phyloP scores from a whole-genome alignment of 2,329 filamentous ascomycete species.

The Botrytis paeoniae region DNA sequence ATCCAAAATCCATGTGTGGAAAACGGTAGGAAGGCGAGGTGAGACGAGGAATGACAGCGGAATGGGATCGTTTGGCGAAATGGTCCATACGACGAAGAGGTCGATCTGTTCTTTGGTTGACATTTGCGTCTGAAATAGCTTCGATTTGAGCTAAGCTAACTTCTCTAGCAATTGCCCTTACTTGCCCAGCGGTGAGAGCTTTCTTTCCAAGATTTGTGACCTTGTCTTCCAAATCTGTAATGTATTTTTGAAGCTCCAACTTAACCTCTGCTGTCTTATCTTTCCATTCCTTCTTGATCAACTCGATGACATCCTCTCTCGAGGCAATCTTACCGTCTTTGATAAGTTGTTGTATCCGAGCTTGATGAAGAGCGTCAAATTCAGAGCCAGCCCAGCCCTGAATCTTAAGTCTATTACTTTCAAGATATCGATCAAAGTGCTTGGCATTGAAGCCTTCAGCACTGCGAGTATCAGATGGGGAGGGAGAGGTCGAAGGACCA shows the following conservation, averaged over 20 bases:
- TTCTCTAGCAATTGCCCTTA: conserved; percentile 25
- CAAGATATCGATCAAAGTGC: conserved; percentile 20
- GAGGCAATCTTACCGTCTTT: conserved; percentile 27
- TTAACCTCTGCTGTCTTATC: conserved; percentile 21
- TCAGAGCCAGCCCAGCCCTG: conserved; percentile 21
- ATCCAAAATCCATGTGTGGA: conserved; percentile 25
- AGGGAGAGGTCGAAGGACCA: neutral
- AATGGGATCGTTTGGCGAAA: conserved; percentile 52
- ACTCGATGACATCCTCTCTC: conserved; percentile 66
- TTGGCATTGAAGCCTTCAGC: neutral
- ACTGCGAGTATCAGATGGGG: neutral
- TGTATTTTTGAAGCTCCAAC: conserved; percentile 24
- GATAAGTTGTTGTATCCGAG: conserved; percentile 19
- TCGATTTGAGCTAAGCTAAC: conserved; percentile 30
- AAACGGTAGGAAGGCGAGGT: conserved; percentile 43
- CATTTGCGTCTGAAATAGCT: conserved; percentile 31
- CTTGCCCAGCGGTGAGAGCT: conserved; percentile 21
- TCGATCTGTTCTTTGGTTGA: conserved; percentile 25
- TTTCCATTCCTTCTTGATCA: conserved; percentile 82
- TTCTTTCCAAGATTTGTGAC: conserved; percentile 24
- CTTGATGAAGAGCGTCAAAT: conserved; percentile 26
- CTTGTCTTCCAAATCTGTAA: conserved; percentile 24
- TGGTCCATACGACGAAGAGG: conserved; percentile 61
- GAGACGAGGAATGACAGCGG: conserved; percentile 40
- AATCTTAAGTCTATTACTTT: conserved; percentile 19